Evolutionary conservation across 306 rosid genomes (phyloP).

Genomic region (Vigna mungo): DNA sequence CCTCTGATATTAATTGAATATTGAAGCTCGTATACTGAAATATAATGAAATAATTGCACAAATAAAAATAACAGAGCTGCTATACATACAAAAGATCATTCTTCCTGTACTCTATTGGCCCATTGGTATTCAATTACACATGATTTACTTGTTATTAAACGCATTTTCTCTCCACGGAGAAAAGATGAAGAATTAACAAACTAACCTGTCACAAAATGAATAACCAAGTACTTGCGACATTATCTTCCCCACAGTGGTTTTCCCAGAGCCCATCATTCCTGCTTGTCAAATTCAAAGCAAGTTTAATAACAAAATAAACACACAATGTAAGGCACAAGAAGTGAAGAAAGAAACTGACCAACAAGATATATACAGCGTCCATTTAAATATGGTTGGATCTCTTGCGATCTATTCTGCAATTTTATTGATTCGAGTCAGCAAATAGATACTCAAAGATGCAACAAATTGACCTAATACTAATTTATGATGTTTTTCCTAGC

Average conservation of each 20-base stretch:
- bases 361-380: slow-evolving; percentile 97
- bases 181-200: slow-evolving; percentile 38
- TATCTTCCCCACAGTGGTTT: slow-evolving; percentile 94
- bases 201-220: slow-evolving; percentile 85
- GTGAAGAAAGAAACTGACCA: slow-evolving; percentile 72
- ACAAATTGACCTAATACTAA: slow-evolving; percentile 37
- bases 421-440: slow-evolving; percentile 54
- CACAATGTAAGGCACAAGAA: slow-evolving; percentile 41
- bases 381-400: slow-evolving; percentile 70
- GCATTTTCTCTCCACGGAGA: slow-evolving; percentile 5
- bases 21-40: slow-evolving; percentile 21
- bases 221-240: slow-evolving; percentile 79
- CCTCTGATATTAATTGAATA: slow-evolving; percentile 21
- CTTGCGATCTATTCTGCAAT: slow-evolving; percentile 80
- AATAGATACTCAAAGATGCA: slow-evolving; percentile 30
- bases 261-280: slow-evolving; percentile 99
- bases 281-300: slow-evolving; percentile 48
- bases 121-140: slow-evolving; percentile 4
- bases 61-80: slow-evolving; percentile 12
- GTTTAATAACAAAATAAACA: slow-evolving; percentile 34
- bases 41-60: slow-evolving; percentile 19
- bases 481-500: slow-evolving; percentile 10
- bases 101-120: slow-evolving; percentile 25
- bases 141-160: not conserved
- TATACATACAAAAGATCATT: slow-evolving; percentile 6